Base-by-base conservation (phyloP, 2,329 filamentous ascomycete genomes). In the Monilinia vaccinii-corymbosi region DNA sequence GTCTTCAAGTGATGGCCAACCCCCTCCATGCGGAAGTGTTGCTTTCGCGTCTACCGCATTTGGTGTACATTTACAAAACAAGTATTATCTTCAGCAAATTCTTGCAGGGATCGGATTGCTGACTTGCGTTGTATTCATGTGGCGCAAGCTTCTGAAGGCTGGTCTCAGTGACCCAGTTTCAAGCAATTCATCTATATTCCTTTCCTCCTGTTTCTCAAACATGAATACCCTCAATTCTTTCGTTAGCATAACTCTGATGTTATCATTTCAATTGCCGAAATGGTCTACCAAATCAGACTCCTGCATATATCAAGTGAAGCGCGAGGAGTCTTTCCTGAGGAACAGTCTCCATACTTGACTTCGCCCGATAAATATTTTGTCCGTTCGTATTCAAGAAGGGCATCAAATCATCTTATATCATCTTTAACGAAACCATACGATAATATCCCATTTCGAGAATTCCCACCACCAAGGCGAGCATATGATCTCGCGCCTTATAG, bases 331-430 rank as follows among this genome's bases (percentile, higher is more conserved):
- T 38, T 60, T 38, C 31, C 45, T 10, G 38, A 51, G 6, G 45
- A 45, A n/a, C 53, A 57, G 14, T 60, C 58, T n/a, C 51, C 58
- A 2, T 47, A 60, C 28, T 34, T 56, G 9, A 60, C 34, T 13
- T 56, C 58, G 11, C 51, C 50, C 18, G 58, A 60, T 44, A 60
- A 60, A 60, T 60, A 56, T 45, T 60, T 58, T 18, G 59, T 58
- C 46, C 59, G 59, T 49, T 50, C 52, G 40, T 58, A 60, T 25
- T 58, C 59, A 13, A 32, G 18, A 34, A 60, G 51, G 18, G 14
- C 51, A 28, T 42, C 51, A 21, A 36, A 56, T 38, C 18, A 31
- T 55, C 13, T 48, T 16, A 45, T 31, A 53, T 42, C 38, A 3
- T 40, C 38, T 36, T n/a, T 28, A n/a, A 25, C 13, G n/a, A 59